These are phyloP conservation scores for Globisporangium lucens DNA, from an alignment of 352 stramenopile genomes.

Conservation along the genomic window DNA sequence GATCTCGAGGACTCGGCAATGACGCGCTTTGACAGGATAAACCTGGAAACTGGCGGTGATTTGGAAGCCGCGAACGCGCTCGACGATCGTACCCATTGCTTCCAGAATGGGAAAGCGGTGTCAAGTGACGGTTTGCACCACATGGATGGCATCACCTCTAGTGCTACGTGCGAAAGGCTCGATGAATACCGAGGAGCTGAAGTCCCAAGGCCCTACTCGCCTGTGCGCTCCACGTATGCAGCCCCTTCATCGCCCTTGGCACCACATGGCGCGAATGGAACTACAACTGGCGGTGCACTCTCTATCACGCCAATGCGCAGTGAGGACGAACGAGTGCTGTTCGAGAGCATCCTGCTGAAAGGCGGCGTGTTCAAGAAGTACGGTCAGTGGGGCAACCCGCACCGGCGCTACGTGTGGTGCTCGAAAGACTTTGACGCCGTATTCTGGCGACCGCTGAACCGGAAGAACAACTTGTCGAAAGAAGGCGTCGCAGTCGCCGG, in stretches of 20 bases:
- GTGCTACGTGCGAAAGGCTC: not conserved
- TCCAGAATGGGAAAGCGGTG: not conserved
- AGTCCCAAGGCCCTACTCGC: not conserved
- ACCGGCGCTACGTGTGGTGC: constrained; percentile 71
- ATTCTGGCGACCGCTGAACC: constrained; percentile 67
- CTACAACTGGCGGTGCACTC: not conserved
- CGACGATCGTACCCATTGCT: not conserved
- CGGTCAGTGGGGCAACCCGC: constrained; percentile 70
- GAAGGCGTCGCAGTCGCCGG: constrained; percentile 44
- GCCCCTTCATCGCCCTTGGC: not conserved
- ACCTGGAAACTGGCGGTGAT: not conserved
- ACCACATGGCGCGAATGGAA: not conserved
- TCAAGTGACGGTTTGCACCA: not conserved
- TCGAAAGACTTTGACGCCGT: constrained; percentile 59
- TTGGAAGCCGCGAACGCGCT: not conserved
- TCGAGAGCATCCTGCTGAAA: constrained; percentile 60
- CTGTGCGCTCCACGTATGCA: not conserved
- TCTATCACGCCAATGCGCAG: constrained; percentile 1
- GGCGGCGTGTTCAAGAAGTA: constrained; percentile 77
- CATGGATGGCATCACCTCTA: not conserved
- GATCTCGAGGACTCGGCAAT: not conserved
- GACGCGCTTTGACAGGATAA: not conserved
- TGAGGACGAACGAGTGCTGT: constrained; percentile 43
- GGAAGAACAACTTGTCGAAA: constrained; percentile 58
- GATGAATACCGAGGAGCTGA: not conserved